Base-by-base conservation (phyloP, 208 protist species). In the Crithidia expoeki region DNA sequence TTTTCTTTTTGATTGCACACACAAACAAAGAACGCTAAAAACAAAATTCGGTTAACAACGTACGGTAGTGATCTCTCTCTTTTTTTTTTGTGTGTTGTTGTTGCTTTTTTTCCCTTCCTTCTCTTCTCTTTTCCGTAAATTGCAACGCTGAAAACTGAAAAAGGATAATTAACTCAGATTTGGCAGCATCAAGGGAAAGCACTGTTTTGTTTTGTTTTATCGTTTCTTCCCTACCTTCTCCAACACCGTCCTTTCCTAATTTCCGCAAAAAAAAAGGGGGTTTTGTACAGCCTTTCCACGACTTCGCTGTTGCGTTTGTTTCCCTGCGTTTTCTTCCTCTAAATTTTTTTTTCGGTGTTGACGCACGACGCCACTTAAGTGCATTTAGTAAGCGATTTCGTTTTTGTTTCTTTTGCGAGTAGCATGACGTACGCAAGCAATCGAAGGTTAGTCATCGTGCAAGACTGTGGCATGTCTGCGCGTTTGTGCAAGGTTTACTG, bases 1-100 rank as follows among this genome's bases (percentile, higher is more conserved):
- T 59, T 68, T 68, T 56, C 32, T 62, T 6, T 65, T 65, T 52
- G 16, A 42, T 34, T 46, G 25, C 25, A 44, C 28, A 49, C 6
- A 60, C 14, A 49, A 23, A 21, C 10, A 4, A 9, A 50, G 19
- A 50, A 21, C 6, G 21, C 17, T 23, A 50, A 50, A 50, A 9
- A 21, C 19, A 11, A 19, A 56, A 19, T 42, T 16, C 36, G 10
- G 36, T 21, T 12, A 56, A 21, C 1, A 33, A 36, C 4, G 6
- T 46, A 21, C 19, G 17, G 36, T 58, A 25, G 5, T 23, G 17
- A 46, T 40, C 16, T 42, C 17, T 9, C 12, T 34, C 10, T 21
- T 67, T 53, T 57, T 50, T 58, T 65, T 50, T 57, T 25, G 17
- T n/a, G 36, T 58, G 19, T 19, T 23, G 17, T 42, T 40, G 12